phyloP scores from a whole-genome alignment of 768 basidiomycete species.

The Lactarius trivialis region DNA sequence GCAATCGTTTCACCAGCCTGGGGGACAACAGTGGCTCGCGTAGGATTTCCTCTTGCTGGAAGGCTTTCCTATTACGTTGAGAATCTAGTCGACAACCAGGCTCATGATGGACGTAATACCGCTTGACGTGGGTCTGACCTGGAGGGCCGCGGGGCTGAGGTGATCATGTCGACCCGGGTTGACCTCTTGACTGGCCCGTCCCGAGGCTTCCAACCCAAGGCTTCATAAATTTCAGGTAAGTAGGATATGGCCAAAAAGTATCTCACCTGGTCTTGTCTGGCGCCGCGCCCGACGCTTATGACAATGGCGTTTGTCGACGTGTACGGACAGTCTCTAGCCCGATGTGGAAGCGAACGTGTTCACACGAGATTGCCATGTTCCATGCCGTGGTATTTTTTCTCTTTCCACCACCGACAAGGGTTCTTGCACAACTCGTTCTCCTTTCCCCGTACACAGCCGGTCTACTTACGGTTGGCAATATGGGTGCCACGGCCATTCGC shows the following conservation, averaged over 20 bases:
- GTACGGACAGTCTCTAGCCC: too few relatives aligned
- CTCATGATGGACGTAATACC: conserved; percentile 27
- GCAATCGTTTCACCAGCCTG: not conserved
- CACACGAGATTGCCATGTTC: not conserved
- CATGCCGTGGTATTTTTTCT: not conserved
- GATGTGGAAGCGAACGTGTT: too few relatives aligned
- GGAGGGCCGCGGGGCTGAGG: conserved; percentile 27
- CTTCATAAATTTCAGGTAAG: too few relatives aligned
- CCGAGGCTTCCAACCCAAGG: too few relatives aligned
- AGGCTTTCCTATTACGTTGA: conserved; percentile 28
- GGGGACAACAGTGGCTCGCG: conserved; percentile 11
- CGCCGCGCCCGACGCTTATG: too few relatives aligned
- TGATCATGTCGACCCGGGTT: conserved; percentile 33
- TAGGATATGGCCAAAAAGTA: too few relatives aligned
- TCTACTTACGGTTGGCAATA: too few relatives aligned
- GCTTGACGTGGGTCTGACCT: conserved; percentile 26
- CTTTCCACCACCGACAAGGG: not conserved
- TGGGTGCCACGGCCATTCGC: not conserved
- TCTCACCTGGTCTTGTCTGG: too few relatives aligned
- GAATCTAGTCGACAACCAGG: conserved; percentile 32
- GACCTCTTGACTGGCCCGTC: too few relatives aligned
- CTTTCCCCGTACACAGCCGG: not conserved
- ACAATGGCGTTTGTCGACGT: too few relatives aligned
- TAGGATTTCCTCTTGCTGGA: conserved; percentile 29
- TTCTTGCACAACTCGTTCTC: too few relatives aligned